These are phyloP conservation scores for Pneumocystis sp. DNA, from an alignment of 1,139 yeast species.

Conservation along the genomic window DNA sequence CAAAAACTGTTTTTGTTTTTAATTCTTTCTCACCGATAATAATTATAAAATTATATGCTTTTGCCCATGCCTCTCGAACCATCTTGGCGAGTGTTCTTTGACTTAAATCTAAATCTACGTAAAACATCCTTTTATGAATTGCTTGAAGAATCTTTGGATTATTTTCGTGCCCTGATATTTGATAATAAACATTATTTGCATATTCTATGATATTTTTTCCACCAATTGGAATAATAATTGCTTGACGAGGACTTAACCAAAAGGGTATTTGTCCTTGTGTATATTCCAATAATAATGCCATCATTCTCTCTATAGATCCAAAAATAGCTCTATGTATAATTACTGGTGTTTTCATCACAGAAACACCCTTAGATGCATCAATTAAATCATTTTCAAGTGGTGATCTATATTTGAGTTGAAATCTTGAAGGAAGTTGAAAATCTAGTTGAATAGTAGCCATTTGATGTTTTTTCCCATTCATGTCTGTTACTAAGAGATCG, in stretches of 20 bases:
- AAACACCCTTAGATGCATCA: constrained; percentile 19
- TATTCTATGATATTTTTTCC: constrained; percentile 69
- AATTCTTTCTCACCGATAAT: constrained; percentile 93
- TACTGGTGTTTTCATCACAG: constrained; percentile 52
- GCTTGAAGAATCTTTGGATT: constrained; percentile 1
- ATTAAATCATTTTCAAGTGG: not conserved
- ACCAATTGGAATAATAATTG: constrained; percentile 86
- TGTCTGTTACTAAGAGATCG: constrained; percentile 84
- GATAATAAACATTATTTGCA: constrained; percentile 63
- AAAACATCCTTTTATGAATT: constrained; percentile 39
- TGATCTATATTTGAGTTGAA: constrained; percentile 68
- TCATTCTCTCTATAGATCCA: constrained; percentile 97
- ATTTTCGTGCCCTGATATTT: constrained; percentile 34
- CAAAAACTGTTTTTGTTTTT: constrained; percentile 60
- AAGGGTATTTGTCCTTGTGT: constrained; percentile 98
- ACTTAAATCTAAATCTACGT: constrained; percentile 78
- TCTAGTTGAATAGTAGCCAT: constrained; percentile 96
- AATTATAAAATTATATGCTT: constrained; percentile 84
- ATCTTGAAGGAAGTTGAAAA: constrained; percentile 88
- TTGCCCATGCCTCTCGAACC: constrained; percentile 86
- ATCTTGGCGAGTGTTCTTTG: constrained; percentile 95
- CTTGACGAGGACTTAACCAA: constrained; percentile 97
- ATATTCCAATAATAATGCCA: constrained; percentile 92
- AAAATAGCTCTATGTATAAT: constrained; percentile 98
- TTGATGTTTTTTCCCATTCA: constrained; percentile 87